These are phyloP conservation scores for Cornus controversa DNA, from an alignment of 148 eudicot genomes.

Conservation along the genomic window DNA sequence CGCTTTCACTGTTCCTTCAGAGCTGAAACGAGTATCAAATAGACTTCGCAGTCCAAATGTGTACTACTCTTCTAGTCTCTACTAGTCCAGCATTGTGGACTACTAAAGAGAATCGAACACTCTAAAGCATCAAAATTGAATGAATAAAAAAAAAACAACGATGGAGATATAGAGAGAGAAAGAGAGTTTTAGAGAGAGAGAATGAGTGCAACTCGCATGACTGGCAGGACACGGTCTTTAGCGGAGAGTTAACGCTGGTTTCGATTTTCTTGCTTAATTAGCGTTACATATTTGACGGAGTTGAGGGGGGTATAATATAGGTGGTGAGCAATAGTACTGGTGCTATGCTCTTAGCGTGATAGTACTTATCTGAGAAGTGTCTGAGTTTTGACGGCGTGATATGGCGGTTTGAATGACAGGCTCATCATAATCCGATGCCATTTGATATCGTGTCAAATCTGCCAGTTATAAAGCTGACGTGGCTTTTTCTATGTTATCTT, in stretches of 20 bases:
- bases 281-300: background rate
- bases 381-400: slow-evolving; percentile 27
- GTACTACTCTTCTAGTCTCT: background rate
- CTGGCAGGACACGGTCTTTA: background rate
- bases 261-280: too few relatives aligned
- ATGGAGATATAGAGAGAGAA: background rate
- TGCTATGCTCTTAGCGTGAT: background rate
- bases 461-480: slow-evolving; percentile 5
- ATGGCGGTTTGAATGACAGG: slow-evolving; percentile 4
- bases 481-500: background rate
- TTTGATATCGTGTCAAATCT: background rate
- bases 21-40: background rate
- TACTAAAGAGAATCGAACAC: slow-evolving; percentile 21
- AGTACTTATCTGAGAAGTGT: slow-evolving; percentile 1
- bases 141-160: background rate
- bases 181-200: background rate
- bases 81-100: too few relatives aligned
- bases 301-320: background rate
- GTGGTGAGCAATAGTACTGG: too few relatives aligned
- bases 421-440: background rate
- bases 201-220: background rate
- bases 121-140: slow-evolving; percentile 18
- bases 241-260: background rate
- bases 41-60: background rate
- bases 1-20: background rate